Conservation (phyloP, 768 basidiomycete species). For the Baorangia bicolor region DNA sequence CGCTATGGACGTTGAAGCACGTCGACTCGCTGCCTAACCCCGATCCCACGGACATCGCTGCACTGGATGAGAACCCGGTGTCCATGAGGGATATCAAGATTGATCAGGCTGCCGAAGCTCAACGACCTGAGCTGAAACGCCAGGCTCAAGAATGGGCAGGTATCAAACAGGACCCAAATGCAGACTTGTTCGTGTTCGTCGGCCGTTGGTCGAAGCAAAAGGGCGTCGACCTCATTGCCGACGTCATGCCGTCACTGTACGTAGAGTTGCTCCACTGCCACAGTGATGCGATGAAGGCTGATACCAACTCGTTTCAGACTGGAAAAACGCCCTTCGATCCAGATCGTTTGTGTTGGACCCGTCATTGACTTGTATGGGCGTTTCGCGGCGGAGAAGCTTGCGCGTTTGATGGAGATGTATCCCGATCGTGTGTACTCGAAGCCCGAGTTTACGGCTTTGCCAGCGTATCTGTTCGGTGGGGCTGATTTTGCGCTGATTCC, state of each 20-base stretch:
- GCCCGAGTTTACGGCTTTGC: conserved; percentile 92
- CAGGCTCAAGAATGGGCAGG: conserved; percentile 96
- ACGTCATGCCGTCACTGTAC: conserved; percentile 87
- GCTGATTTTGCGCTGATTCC: conserved; percentile 96
- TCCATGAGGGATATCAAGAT: conserved; percentile 71
- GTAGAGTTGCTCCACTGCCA: conserved; percentile 28
- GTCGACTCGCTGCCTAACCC: conserved; percentile 96
- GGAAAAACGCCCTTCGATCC: conserved; percentile 83
- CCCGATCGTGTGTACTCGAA: conserved; percentile 95
- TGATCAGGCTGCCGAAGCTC: conserved; percentile 81
- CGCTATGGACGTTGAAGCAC: conserved; percentile 92
- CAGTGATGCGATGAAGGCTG: neutral
- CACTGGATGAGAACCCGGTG: conserved; percentile 77
- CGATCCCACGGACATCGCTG: conserved; percentile 92
- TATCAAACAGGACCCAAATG: conserved; percentile 85
- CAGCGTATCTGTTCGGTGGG: conserved; percentile 91
- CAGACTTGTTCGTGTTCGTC: conserved; percentile 93
- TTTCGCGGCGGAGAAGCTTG: conserved; percentile 92
- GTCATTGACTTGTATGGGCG: conserved; percentile 95
- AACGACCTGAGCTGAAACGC: conserved; percentile 86
- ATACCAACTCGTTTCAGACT: conserved; percentile 45
- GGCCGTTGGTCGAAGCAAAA: conserved; percentile 99
- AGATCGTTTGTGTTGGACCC: conserved; percentile 87
- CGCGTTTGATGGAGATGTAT: conserved; percentile 91
- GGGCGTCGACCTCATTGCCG: conserved; percentile 95